These are phyloP conservation scores for Claviceps sp. DNA, from an alignment of 2,329 filamentous ascomycete species.

Conservation along the genomic window DNA sequence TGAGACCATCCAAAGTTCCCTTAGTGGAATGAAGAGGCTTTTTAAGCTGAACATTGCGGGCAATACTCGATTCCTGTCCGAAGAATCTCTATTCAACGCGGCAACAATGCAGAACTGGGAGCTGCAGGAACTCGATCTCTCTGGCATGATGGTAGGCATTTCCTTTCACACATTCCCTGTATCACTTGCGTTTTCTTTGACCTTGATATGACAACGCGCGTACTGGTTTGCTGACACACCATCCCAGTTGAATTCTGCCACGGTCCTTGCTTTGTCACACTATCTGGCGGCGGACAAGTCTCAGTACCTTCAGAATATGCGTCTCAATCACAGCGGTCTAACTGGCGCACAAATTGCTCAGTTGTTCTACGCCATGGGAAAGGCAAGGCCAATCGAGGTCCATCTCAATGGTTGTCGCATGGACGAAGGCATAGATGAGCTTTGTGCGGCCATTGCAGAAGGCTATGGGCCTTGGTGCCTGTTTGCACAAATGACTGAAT, in stretches of 20 bases:
- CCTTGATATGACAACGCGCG: not conserved
- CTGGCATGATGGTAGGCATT: slow-evolving; percentile 33
- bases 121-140: slow-evolving; percentile 42
- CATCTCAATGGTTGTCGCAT: slow-evolving; percentile 39
- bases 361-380: slow-evolving; percentile 37
- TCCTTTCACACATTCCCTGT: not conserved
- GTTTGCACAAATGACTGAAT: slow-evolving; percentile 45
- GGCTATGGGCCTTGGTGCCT: slow-evolving; percentile 36
- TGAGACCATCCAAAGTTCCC: slow-evolving; percentile 29
- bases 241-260: slow-evolving; percentile 34
- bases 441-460: slow-evolving; percentile 33
- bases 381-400: slow-evolving; percentile 32
- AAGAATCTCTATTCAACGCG: slow-evolving; percentile 33
- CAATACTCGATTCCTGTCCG: slow-evolving; percentile 32
- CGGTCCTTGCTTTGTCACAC: slow-evolving; percentile 30
- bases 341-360: slow-evolving; percentile 35
- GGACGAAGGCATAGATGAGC: slow-evolving; percentile 36
- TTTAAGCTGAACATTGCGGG: slow-evolving; percentile 36
- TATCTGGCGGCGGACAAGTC: slow-evolving; percentile 31
- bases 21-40: slow-evolving; percentile 30
- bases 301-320: slow-evolving; percentile 28
- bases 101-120: slow-evolving; percentile 28
- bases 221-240: not conserved
- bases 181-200: not conserved
- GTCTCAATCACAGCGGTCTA: slow-evolving; percentile 39